phyloP scores from a whole-genome alignment of 2,329 filamentous ascomycete genomes.

The Graphilbum ipis-grandicollis region DNA sequence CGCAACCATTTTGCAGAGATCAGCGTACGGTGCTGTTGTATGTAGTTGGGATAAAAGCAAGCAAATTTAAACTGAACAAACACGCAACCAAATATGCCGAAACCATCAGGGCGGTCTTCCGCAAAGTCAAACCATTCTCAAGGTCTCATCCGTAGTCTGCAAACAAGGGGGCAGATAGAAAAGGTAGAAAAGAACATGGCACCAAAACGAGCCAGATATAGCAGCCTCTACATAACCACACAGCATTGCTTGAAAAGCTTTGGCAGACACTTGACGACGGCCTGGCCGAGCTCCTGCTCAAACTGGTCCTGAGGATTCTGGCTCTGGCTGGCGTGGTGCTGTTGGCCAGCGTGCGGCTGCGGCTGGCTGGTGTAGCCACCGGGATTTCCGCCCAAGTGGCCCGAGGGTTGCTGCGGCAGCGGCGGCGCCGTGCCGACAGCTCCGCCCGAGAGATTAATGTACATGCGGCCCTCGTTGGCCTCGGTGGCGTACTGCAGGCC shows the following conservation, averaged over 20 bases:
- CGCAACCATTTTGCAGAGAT: too few relatives aligned
- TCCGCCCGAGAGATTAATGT: constrained; percentile 67
- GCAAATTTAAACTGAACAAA: too few relatives aligned
- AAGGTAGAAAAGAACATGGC: background rate
- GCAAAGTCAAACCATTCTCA: too few relatives aligned
- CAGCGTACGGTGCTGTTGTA: too few relatives aligned
- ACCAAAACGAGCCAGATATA: background rate
- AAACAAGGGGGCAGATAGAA: too few relatives aligned
- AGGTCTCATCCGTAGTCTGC: too few relatives aligned
- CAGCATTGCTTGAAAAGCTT: constrained; percentile 49
- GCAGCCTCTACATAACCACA: constrained; percentile 48
- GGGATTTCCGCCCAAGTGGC: constrained; percentile 16
- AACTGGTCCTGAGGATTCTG: constrained; percentile 31
- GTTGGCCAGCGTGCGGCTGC: constrained; percentile 22
- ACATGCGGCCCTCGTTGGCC: constrained; percentile 78
- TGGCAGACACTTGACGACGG: constrained; percentile 31
- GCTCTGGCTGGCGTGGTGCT: constrained; percentile 16
- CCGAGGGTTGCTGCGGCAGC: constrained; percentile 28
- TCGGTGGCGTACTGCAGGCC: constrained; percentile 74
- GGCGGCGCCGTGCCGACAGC: constrained; percentile 27
- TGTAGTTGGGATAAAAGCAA: too few relatives aligned
- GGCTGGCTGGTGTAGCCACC: constrained; percentile 11
- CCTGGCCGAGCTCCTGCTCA: constrained; percentile 36
- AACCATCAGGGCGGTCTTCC: too few relatives aligned
- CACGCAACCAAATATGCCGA: too few relatives aligned